phyloP scores from a whole-genome alignment of 257 asterid genomes.

The Solanum pinnatisectum region DNA sequence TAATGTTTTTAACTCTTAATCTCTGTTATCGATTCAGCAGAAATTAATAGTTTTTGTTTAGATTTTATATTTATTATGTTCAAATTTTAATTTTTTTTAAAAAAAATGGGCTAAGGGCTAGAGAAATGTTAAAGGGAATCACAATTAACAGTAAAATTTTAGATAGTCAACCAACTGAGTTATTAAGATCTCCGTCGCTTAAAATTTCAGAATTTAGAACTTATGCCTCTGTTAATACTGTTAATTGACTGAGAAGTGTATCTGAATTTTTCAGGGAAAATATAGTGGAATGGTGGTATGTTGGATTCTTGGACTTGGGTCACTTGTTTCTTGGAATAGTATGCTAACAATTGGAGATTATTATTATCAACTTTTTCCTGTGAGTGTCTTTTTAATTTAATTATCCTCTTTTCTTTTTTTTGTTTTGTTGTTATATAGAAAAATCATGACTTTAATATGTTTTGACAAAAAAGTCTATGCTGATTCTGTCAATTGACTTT shows the following conservation, averaged over 20 bases:
- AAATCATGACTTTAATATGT: neutral
- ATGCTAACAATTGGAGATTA: conserved; percentile 77
- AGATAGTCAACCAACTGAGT: too few species aligned
- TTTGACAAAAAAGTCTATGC: neutral
- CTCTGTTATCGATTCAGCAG: neutral
- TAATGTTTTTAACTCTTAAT: conserved; percentile 7
- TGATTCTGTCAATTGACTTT: neutral
- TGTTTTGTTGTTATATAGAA: neutral
- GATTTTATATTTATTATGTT: neutral
- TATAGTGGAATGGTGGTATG: conserved; percentile 45
- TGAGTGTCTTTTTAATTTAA: conserved; percentile 7
- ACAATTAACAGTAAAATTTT: too few species aligned
- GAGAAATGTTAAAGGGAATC: neutral
- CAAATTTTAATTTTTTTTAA: too few species aligned
- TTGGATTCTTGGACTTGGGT: conserved; percentile 78
- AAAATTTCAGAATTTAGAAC: neutral
- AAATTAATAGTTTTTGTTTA: neutral
- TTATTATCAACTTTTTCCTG: conserved; percentile 58
- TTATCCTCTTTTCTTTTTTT: neutral
- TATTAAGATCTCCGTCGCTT: too few species aligned
- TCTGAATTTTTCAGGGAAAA: conserved; percentile 43
- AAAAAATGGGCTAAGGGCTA: too few species aligned
- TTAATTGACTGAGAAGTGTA: neutral
- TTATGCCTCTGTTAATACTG: neutral
- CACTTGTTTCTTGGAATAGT: conserved; percentile 76